Evolutionary conservation across 169 alveolate genomes (phyloP), one percentile per base, ranked within the genome.

Genomic region (Plasmodium billcollinsi): DNA sequence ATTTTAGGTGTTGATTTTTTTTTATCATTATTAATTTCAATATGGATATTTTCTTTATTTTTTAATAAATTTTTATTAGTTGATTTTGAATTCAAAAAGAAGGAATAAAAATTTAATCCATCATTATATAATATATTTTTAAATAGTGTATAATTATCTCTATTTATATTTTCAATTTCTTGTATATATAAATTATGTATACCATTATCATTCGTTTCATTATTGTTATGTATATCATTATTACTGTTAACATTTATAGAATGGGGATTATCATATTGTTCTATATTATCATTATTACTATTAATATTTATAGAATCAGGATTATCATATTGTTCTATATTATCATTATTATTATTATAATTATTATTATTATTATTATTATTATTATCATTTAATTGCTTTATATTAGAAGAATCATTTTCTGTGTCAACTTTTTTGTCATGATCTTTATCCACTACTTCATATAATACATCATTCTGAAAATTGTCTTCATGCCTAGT

Each of bases 81-180:
- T 18, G 91, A 69, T 29, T 83, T 83, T 5, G 70, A 56, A 24
- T 67, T 72, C 14, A 50, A 52, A 61, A 83, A 83, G 63, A 83
- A 83, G 11, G 85, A 59, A 73, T 83, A 83, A 72, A 83, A 83
- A 49, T 49, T 69, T 63, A 83, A 43, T 3, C 91, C 91, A 49
- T 52, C 91, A 47, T 56, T 69, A 49, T 83, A 83, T 49, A 83
- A 29, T 7, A 26, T 56, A 29, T 83, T 72, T 63, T 56, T 54
- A 69, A 83, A 83, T 9, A 83, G 15, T n/a, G 14, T 11, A 33
- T 83, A 83, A 54, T 83, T 83, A 11, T 69, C 66, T 29, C 91
- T 72, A 61, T 83, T 70, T 3, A 83, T 72, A 45, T 83, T 83
- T 83, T 83, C 67, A 43, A 83, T 83, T 83, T 83, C 85, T 49